These are phyloP conservation scores for Bipolaris oryzae DNA, from an alignment of 2,329 filamentous ascomycete species.

Conservation along the genomic window DNA sequence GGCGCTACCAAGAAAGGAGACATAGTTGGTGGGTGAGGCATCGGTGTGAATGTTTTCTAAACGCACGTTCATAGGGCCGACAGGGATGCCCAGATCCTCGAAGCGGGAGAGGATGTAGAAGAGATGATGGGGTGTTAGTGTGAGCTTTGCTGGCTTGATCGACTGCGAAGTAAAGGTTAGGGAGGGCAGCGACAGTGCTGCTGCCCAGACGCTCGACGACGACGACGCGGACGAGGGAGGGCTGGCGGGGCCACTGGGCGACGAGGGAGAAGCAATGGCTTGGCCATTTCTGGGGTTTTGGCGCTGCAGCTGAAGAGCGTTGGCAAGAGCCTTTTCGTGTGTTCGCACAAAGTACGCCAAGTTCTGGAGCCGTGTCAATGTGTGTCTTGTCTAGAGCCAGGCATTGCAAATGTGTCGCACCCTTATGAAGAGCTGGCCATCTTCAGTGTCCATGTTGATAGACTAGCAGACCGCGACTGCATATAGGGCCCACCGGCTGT, in stretches of 20 bases:
- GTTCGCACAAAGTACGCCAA: slow-evolving; percentile 94
- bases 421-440: slow-evolving; percentile 89
- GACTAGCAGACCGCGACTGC: slow-evolving; percentile 37
- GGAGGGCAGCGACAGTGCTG: slow-evolving; percentile 84
- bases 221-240: slow-evolving; percentile 66
- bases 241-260: slow-evolving; percentile 42
- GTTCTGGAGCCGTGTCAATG: slow-evolving; percentile 66
- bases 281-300: slow-evolving; percentile 72
- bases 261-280: slow-evolving; percentile 45
- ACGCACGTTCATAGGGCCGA: slow-evolving; percentile 95
- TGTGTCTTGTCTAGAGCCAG: slow-evolving; percentile 1
- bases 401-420: slow-evolving; percentile 53
- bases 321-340: slow-evolving; percentile 95
- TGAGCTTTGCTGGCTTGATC: slow-evolving; percentile 88
- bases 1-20: slow-evolving; percentile 88
- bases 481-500: slow-evolving; percentile 36
- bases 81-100: slow-evolving; percentile 86
- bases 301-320: slow-evolving; percentile 85
- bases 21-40: slow-evolving; percentile 85
- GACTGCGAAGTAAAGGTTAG: slow-evolving; percentile 83
- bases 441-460: slow-evolving; percentile 77
- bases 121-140: slow-evolving; percentile 92
- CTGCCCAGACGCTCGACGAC: slow-evolving; percentile 72
- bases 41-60: slow-evolving; percentile 93
- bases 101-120: slow-evolving; percentile 96